Conservation (phyloP, 2,329 filamentous ascomycete genomes). For the Coniochaeta sp. region DNA sequence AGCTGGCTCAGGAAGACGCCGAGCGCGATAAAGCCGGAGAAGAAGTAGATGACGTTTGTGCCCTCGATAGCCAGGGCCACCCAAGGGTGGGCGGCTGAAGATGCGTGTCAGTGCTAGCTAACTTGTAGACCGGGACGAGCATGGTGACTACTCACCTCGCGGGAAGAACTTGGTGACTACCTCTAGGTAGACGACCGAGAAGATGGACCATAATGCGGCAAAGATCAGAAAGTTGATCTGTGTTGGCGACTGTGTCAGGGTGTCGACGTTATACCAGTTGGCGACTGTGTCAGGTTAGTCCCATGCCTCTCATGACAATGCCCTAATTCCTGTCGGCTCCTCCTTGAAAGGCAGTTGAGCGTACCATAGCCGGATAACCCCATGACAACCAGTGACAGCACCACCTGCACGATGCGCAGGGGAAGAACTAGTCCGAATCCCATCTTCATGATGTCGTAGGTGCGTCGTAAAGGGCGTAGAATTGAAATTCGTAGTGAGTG, state of each 20-base stretch:
- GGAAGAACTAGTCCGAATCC: slow-evolving; percentile 29
- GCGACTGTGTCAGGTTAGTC: slow-evolving; percentile 35
- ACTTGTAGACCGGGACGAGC: neutral
- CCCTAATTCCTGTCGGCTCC: neutral
- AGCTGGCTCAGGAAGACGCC: slow-evolving; percentile 48
- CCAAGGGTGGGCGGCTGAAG: slow-evolving; percentile 37
- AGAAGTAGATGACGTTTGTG: slow-evolving; percentile 48
- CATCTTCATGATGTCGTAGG: slow-evolving; percentile 31
- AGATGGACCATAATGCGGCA: slow-evolving; percentile 42
- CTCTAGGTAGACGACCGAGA: slow-evolving; percentile 48
- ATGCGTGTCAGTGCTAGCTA: neutral
- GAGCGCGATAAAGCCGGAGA: slow-evolving; percentile 51
- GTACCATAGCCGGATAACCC: slow-evolving; percentile 42
- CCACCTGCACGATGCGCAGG: slow-evolving; percentile 36
- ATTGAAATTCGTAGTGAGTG: slow-evolving; percentile 3
- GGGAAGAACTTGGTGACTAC: slow-evolving; percentile 36
- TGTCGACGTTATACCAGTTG: slow-evolving; percentile 52
- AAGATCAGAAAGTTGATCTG: slow-evolving; percentile 53
- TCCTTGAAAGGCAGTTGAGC: neutral
- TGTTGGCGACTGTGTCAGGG: slow-evolving; percentile 43
- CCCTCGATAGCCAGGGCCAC: slow-evolving; percentile 40
- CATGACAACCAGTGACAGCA: slow-evolving; percentile 38
- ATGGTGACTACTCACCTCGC: slow-evolving; percentile 24
- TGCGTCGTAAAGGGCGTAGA: neutral
- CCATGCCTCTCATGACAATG: neutral